Percentiles rank a stretch among this genome's conserved stretches.
These are phyloP conservation scores for Inga oerstediana DNA, from an alignment of 306 rosid genomes.

Conservation along the genomic window DNA sequence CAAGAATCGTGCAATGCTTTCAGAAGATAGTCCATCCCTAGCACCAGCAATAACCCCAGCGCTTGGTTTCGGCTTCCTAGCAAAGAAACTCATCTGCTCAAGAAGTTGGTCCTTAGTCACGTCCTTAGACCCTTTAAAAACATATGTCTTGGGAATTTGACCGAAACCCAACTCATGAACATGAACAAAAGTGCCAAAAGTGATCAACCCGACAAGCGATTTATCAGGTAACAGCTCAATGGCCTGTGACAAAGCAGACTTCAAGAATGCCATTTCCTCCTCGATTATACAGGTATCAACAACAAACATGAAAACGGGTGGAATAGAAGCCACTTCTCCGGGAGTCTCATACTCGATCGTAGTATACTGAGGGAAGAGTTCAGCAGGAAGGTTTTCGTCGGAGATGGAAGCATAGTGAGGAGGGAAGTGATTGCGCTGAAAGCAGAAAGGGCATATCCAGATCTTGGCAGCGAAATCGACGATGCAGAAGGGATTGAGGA, in stretches of 20 bases:
- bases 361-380: conserved; percentile 89
- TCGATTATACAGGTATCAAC: conserved; percentile 82
- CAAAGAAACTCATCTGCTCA: conserved; percentile 85
- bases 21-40: conserved; percentile 77
- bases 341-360: conserved; percentile 77
- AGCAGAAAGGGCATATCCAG: conserved; percentile 98
- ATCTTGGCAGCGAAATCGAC: conserved; percentile 95
- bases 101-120: conserved; percentile 80
- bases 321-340: conserved; percentile 33
- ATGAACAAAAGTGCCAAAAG: conserved; percentile 77
- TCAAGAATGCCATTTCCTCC: conserved; percentile 75
- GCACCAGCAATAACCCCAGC: conserved; percentile 90
- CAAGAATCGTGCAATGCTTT: conserved; percentile 81
- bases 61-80: conserved; percentile 70
- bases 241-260: conserved; percentile 77
- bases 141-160: conserved; percentile 69
- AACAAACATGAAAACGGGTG: conserved; percentile 80
- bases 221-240: conserved; percentile 81
- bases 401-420: conserved; percentile 83
- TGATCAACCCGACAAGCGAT: conserved; percentile 82
- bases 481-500: conserved; percentile 90
- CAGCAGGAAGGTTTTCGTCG: conserved; percentile 90
- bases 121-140: conserved; percentile 83
- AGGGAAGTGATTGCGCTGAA: conserved; percentile 90
- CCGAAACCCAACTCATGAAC: conserved; percentile 93